Evolutionary conservation across 345 rosid genomes (phyloP).

Genomic region (Moricandia arvensis): DNA sequence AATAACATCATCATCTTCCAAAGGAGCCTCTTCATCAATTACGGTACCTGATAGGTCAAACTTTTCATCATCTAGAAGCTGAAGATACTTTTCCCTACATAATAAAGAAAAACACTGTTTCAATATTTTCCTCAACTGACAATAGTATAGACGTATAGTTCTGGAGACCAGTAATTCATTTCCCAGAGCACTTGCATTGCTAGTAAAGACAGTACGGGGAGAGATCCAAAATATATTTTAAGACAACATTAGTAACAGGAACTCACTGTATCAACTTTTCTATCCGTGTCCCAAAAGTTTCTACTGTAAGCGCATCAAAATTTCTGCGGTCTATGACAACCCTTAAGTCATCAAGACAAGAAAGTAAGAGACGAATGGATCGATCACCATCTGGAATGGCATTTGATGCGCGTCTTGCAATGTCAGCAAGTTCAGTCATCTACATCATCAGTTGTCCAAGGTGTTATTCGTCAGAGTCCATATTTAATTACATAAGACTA

Average conservation of each 20-base stretch:
- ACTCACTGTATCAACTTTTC: conserved; percentile 78
- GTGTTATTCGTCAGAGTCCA: conserved; percentile 17
- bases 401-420: conserved; percentile 76
- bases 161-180: conserved; percentile 11
- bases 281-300: conserved; percentile 85
- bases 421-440: conserved; percentile 88
- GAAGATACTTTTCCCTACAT: conserved; percentile 86
- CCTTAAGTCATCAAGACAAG: conserved; percentile 67
- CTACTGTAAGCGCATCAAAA: conserved; percentile 81
- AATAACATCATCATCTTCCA: conserved; percentile 84
- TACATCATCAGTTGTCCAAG: conserved; percentile 39
- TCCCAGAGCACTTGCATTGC: conserved; percentile 14
- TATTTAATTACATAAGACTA: conserved; percentile 5
- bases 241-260: conserved; percentile 9
- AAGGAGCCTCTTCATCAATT: conserved; percentile 81
- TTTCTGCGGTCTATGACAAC: conserved; percentile 64
- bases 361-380: conserved; percentile 51
- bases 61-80: conserved; percentile 69
- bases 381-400: conserved; percentile 59
- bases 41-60: conserved; percentile 67
- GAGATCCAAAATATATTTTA: neutral
- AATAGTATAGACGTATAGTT: conserved; percentile 10
- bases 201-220: neutral
- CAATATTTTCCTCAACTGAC: conserved; percentile 2
- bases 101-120: conserved; percentile 1